Evolutionary conservation across 768 basidiomycete genomes (phyloP), one percentile per base, ranked within the genome.

Genomic region (Xerocomellus intermedius): DNA sequence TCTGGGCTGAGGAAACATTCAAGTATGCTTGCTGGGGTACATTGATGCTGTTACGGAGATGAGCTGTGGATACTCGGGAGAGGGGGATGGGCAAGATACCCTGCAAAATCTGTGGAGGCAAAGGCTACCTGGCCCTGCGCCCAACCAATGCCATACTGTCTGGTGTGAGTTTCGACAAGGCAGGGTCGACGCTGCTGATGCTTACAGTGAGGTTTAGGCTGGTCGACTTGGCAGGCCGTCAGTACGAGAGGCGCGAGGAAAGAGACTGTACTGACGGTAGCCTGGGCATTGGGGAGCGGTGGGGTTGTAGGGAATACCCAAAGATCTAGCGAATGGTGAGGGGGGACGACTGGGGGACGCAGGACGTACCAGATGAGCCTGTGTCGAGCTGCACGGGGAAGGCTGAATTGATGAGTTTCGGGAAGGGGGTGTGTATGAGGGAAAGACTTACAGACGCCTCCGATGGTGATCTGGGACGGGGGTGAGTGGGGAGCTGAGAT

Each of bases 301-400:
- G 72, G 72, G 2, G 68, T 66, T 32, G 73, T 56, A 21, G 79
- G 79, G 57, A 80, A 73, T 48, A 89, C 77, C 84, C 90, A 92
- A 30, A 94, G 77, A 71, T 94, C 91, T 58, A 82, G 41, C n/a
- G 16, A 13, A 32, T 9, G 26, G 43, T 39, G 35, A 55, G 38
- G 10, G 36, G 26, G 16, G 35, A 14, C 16, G 24, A 13, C 4
- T 1, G 10, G 17, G 14, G 9, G 32, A 19, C 4, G 2, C 4
- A 33, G 1, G 39, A 51, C 55, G 5, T 48, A 72, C 65, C 67
- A 48, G 69, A 72, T 10, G 90, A 92, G 57, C 91, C 91, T 2
- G 90, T 91, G 71, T 94, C 91, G 45, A 94, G 74, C 68, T 94
- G 91, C 14, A 91, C 81, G 46, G 79, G 73, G 69, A 86, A 89